phyloP scores from a whole-genome alignment of 2,329 filamentous ascomycete species.

The Diaporthe longicolla region DNA sequence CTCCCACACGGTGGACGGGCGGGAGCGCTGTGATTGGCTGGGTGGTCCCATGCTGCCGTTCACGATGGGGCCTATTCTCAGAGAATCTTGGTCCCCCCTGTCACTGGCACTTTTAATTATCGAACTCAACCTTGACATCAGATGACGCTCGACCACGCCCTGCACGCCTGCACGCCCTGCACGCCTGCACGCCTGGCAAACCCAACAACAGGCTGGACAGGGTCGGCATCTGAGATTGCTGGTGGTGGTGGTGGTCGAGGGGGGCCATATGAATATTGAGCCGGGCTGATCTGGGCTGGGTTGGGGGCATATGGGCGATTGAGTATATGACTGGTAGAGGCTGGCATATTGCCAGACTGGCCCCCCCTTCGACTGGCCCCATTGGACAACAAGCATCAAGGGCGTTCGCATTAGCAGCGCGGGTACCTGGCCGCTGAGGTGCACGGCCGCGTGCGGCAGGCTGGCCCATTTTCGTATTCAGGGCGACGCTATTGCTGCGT shows the following conservation, averaged over 20 bases:
- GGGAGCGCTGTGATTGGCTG: slow-evolving; percentile 23
- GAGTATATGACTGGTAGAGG: background rate
- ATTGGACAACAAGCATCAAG: slow-evolving; percentile 4
- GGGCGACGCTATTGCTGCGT: slow-evolving; percentile 34
- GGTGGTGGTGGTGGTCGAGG: background rate
- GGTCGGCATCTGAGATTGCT: slow-evolving; percentile 1
- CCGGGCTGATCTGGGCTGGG: background rate
- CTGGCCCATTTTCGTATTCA: slow-evolving; percentile 30
- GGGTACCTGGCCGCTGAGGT: slow-evolving; percentile 27
- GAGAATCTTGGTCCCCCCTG: slow-evolving; percentile 33
- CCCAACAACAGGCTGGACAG: slow-evolving; percentile 8
- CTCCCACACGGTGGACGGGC: slow-evolving; percentile 18
- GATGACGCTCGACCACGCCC: slow-evolving; percentile 24
- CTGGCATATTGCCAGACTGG: too few relatives aligned
- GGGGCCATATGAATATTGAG: slow-evolving; percentile 6
- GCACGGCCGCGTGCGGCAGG: background rate
- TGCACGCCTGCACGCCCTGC: background rate
- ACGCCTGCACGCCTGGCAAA: background rate
- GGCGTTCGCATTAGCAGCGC: slow-evolving; percentile 25
- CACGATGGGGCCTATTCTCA: slow-evolving; percentile 24
- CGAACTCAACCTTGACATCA: slow-evolving; percentile 33
- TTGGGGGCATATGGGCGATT: too few relatives aligned
- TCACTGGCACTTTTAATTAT: slow-evolving; percentile 30
- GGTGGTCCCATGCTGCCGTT: slow-evolving; percentile 26
- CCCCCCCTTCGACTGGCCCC: too few relatives aligned